phyloP scores from a whole-genome alignment of 2,329 filamentous ascomycete genomes.

The Exutisphaerella laricina region DNA sequence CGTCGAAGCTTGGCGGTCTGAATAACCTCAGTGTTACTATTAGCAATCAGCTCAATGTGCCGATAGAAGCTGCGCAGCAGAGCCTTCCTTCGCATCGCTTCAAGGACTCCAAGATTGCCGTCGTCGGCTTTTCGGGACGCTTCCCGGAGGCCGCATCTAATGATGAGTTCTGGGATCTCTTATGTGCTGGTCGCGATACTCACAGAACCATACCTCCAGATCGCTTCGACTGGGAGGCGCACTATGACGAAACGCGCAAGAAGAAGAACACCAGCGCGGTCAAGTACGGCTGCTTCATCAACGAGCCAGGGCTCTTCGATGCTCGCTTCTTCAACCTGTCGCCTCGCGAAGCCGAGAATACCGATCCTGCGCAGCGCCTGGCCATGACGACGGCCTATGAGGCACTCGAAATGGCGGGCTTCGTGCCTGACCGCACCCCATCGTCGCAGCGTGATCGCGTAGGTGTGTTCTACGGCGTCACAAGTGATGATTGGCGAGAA shows the following conservation, averaged over 20 bases:
- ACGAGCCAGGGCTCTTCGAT: constrained; percentile 36
- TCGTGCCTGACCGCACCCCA: constrained; percentile 4
- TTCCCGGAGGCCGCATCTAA: constrained; percentile 1
- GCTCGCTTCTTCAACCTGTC: constrained; percentile 37
- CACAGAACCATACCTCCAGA: background rate
- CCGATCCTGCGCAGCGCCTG: constrained; percentile 4
- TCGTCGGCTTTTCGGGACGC: constrained; percentile 3
- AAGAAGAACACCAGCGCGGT: constrained; percentile 16
- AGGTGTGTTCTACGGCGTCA: constrained; percentile 9
- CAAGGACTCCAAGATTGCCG: constrained; percentile 1
- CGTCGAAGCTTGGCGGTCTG: too few relatives aligned
- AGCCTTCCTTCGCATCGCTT: too few relatives aligned
- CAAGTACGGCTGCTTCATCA: constrained; percentile 34
- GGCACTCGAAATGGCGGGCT: constrained; percentile 6
- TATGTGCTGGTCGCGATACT: background rate
- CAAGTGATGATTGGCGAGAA: constrained; percentile 17
- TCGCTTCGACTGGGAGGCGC: constrained; percentile 2
- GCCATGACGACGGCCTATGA: constrained; percentile 3
- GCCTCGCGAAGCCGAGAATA: constrained; percentile 17
- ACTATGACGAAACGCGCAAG: background rate
- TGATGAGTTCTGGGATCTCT: constrained; percentile 6
- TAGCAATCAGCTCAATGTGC: background rate
- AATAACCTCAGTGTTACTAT: background rate
- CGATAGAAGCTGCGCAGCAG: background rate
- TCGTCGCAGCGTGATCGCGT: constrained; percentile 4